phyloP scores from a whole-genome alignment of 2,329 filamentous ascomycete genomes.

The Celoporthe dispersa region DNA sequence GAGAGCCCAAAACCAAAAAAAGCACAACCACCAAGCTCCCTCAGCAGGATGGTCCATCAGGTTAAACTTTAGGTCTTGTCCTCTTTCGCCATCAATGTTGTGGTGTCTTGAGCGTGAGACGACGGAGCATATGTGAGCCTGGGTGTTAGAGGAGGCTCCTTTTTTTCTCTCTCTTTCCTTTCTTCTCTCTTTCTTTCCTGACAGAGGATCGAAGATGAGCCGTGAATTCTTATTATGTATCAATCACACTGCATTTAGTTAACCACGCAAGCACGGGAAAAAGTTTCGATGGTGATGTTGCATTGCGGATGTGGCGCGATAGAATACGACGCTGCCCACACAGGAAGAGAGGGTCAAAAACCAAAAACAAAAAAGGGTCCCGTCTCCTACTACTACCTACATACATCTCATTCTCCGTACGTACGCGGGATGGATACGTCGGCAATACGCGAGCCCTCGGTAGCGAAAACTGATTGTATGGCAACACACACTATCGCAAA shows the following conservation, averaged over 20 bases:
- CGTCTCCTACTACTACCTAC: neutral
- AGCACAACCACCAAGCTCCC: no score
- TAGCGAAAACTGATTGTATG: neutral
- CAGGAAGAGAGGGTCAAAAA: neutral
- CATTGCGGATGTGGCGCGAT: neutral
- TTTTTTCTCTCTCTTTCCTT: neutral
- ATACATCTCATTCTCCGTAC: neutral
- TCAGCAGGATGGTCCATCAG: neutral
- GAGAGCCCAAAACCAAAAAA: no score
- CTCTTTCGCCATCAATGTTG: neutral
- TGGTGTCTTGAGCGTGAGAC: neutral
- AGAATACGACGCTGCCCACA: neutral
- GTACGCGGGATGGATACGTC: neutral
- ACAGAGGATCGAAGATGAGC: neutral
- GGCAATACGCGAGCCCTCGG: neutral
- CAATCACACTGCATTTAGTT: neutral
- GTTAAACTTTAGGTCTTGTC: neutral
- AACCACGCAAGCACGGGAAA: neutral
- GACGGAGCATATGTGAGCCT: neutral
- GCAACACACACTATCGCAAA: neutral
- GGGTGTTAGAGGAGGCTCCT: no score
- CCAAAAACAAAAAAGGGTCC: neutral
- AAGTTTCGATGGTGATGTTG: neutral
- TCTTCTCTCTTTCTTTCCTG: neutral
- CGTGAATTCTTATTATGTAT: neutral